Base-by-base conservation (phyloP, 805 yeast genomes). In the Scheffersomyces spartinae region DNA sequence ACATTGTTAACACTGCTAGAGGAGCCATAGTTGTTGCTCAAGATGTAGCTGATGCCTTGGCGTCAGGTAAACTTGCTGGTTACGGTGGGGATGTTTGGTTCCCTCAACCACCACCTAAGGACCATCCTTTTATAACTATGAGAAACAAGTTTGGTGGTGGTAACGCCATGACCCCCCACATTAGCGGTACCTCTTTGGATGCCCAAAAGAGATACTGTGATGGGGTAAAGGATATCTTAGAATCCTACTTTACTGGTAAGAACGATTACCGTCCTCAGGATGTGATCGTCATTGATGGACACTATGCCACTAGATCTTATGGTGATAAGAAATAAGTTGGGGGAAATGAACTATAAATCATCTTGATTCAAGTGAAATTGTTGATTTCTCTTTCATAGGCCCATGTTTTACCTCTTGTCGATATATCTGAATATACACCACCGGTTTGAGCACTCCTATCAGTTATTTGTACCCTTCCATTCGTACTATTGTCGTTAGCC, bases 51-150 rank as follows among this genome's bases (percentile, higher is more conserved):
- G 85, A 63, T 9, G 88, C 88, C 1, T 67, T 80, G 20, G 45
- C 61, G 28, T 54, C 71, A 19, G 91, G 91, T 25, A 75, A 74
- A 39, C 47, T 80, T 25, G 61, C 76, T 41, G 88, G 86, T 26
- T 80, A 79, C 46, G 91, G 86, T 42, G 91, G 88, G 39, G 91
- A 80, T 51, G 91, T 80, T 26, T 79, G 88, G 84, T 67, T 43
- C 59, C 77, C 76, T n/a, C 93, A 80, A 52, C 93, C 93, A 21
- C 81, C 88, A 15, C 84, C 85, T 35, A 55, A 59, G 28, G 65
- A 64, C 48, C 85, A 78, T 45, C 85, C 85, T 37, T 80, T 91
- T 91, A 65, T 84, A 62, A 28, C 60, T 7, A 68, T 78, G 73
- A 45, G 56, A 25, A 76, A 77, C 67, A 57, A 67, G 42, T 68